These are phyloP conservation scores for Phytophthora chlamydospora DNA, from an alignment of 352 stramenopile genomes.

Conservation along the genomic window DNA sequence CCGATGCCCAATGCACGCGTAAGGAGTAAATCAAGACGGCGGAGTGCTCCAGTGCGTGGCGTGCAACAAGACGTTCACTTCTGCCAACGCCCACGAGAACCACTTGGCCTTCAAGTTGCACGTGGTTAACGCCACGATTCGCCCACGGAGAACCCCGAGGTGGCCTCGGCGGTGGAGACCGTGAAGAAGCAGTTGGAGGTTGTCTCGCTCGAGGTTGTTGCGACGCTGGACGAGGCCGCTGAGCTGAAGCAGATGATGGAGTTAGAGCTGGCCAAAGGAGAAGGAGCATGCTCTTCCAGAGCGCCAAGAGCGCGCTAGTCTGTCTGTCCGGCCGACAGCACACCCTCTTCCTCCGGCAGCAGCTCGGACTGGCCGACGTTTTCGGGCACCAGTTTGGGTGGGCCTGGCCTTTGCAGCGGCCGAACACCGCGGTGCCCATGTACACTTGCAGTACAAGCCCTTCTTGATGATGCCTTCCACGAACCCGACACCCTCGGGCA, in stretches of 20 bases:
- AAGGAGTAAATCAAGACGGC: slow-evolving; percentile 72
- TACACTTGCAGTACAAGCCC: too few species aligned
- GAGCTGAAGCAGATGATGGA: slow-evolving; percentile 52
- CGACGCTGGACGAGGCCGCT: slow-evolving; percentile 13
- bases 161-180: slow-evolving; percentile 55
- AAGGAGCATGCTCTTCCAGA: too few species aligned
- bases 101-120: slow-evolving; percentile 89
- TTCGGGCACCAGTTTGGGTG: too few species aligned
- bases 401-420: too few species aligned
- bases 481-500: too few species aligned
- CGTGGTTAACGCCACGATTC: slow-evolving; percentile 78
- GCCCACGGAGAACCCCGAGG: slow-evolving; percentile 59
- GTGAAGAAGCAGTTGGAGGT: slow-evolving; percentile 76
- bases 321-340: too few species aligned
- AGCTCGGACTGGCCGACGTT: too few species aligned
- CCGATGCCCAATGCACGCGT: slow-evolving; percentile 64
- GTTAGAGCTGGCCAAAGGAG: slow-evolving; percentile 59
- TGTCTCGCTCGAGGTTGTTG: slow-evolving; percentile 34
- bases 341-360: too few species aligned
- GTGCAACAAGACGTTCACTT: slow-evolving; percentile 89
- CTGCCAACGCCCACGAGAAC: slow-evolving; percentile 82
- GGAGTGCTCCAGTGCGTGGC: slow-evolving; percentile 82
- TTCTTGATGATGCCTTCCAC: too few species aligned
- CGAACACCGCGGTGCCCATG: too few species aligned
- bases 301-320: too few species aligned